phyloP scores from a whole-genome alignment of 257 asterid species.

The Forsythia suspensa region DNA sequence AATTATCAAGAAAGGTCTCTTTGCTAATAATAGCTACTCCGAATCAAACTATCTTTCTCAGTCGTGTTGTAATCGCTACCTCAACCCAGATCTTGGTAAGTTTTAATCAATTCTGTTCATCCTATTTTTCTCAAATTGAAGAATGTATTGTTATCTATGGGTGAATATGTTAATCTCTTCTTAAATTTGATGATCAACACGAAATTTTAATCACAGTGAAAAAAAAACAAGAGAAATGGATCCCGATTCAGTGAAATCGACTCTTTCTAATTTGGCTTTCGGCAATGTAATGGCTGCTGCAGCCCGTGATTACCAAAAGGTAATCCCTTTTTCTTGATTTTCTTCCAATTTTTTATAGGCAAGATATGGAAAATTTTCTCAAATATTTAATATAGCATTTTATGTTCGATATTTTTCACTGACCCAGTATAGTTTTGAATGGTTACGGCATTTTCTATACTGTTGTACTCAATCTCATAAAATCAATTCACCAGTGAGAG shows the following conservation, averaged over 20 bases:
- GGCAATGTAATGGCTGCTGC: constrained; percentile 99
- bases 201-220: constrained; percentile 2
- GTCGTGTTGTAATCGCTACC: neutral
- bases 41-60: neutral
- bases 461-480: neutral
- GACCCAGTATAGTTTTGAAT: neutral
- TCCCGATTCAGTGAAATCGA: constrained; percentile 85
- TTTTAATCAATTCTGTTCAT: neutral
- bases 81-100: neutral
- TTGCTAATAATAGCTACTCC: neutral
- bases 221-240: constrained; percentile 43
- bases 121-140: neutral
- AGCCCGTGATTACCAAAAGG: constrained; percentile 99
- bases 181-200: neutral
- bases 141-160: neutral
- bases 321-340: neutral
- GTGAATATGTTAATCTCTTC: neutral
- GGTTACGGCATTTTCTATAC: neutral
- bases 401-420: neutral
- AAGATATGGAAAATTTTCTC: neutral
- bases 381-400: neutral
- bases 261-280: constrained; percentile 76
- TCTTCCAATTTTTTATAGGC: neutral
- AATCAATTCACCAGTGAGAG: neutral
- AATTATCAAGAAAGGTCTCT: neutral